These are phyloP conservation scores for Setomelanomma holmii DNA, from an alignment of 2,329 filamentous ascomycete genomes.

Conservation along the genomic window DNA sequence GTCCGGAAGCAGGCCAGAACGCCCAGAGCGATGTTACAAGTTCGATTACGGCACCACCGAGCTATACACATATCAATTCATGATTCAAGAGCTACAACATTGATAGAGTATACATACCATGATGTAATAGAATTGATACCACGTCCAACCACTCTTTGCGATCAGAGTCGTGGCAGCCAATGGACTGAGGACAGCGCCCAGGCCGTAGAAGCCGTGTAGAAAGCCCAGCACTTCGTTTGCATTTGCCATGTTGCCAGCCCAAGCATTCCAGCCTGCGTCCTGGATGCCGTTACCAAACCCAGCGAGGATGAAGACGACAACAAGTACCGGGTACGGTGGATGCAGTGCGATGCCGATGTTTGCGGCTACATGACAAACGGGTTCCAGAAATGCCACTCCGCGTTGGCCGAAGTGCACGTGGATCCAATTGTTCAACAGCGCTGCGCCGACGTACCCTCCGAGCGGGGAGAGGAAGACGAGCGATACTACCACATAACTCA, in stretches of 20 bases:
- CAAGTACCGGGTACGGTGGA: conserved; percentile 70
- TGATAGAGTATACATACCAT: conserved; percentile 59
- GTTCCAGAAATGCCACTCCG: conserved; percentile 71
- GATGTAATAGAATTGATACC: conserved; percentile 78
- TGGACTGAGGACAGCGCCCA: conserved; percentile 72
- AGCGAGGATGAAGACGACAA: conserved; percentile 68
- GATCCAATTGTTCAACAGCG: conserved; percentile 67
- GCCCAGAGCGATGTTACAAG: conserved; percentile 57
- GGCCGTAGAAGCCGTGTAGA: conserved; percentile 72
- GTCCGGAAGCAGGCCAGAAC: conserved; percentile 69
- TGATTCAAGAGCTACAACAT: neutral
- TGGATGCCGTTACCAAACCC: conserved; percentile 74
- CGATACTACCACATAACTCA: conserved; percentile 67
- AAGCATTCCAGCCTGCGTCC: conserved; percentile 66
- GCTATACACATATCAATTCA: conserved; percentile 3
- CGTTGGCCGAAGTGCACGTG: conserved; percentile 71
- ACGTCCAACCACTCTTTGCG: conserved; percentile 63
- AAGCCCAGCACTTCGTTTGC: conserved; percentile 76
- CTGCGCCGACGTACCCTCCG: conserved; percentile 67
- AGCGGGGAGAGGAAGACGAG: conserved; percentile 71
- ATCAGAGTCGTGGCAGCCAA: conserved; percentile 74
- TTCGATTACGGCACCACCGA: conserved; percentile 62
- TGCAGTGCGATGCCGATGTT: conserved; percentile 69
- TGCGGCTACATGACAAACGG: conserved; percentile 66
- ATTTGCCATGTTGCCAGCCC: conserved; percentile 71